Conservation (phyloP, 2,329 filamentous ascomycete species). For the Chaetothyriales sp. region DNA sequence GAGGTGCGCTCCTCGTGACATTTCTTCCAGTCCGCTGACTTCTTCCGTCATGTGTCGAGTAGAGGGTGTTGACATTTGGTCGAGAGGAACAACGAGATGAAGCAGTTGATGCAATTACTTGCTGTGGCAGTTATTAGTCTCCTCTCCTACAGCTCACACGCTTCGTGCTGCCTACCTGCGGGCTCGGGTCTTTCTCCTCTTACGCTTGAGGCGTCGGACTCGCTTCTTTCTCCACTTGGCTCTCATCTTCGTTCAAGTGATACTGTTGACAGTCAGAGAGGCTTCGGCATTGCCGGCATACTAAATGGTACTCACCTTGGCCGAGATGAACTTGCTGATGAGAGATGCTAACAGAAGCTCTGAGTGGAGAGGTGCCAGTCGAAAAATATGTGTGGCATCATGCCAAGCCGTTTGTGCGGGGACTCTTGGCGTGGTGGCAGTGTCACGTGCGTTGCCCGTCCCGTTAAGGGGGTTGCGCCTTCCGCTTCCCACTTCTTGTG, state of each 20-base stretch:
- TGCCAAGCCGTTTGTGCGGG: background rate
- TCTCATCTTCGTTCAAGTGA: conserved; percentile 45
- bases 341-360: background rate
- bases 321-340: background rate
- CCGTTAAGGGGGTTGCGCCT: too few relatives aligned
- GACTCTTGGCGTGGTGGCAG: background rate
- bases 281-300: background rate
- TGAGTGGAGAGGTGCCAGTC: background rate
- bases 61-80: conserved; percentile 17
- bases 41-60: conserved; percentile 5
- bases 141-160: background rate
- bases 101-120: conserved; percentile 53
- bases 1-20: conserved; percentile 4
- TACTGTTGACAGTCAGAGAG: conserved; percentile 7
- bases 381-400: background rate
- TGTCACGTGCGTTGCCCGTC: background rate
- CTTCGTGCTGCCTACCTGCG: conserved; percentile 60
- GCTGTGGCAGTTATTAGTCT: conserved; percentile 33
- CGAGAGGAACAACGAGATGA: conserved; percentile 36
- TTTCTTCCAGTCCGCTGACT: conserved; percentile 5
- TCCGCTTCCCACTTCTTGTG: too few relatives aligned
- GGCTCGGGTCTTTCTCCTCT: conserved; percentile 99
- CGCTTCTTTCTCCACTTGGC: conserved; percentile 99
- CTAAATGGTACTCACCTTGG: background rate
- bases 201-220: conserved; percentile 96